These are phyloP conservation scores for Verticillium nubilum DNA, from an alignment of 2,329 filamentous ascomycete genomes.

Conservation along the genomic window DNA sequence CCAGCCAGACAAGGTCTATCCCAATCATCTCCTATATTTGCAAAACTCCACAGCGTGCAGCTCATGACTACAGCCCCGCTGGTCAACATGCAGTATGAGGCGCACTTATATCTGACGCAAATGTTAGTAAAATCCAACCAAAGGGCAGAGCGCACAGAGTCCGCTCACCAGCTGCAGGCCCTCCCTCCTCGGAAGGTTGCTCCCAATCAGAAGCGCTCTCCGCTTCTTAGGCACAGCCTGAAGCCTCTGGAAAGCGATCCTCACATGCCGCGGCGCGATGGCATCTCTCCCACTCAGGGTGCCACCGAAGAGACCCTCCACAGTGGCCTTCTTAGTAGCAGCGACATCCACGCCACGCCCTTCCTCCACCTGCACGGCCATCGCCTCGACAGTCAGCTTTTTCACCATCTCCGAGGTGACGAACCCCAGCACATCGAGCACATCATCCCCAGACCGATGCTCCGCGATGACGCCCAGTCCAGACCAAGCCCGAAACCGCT, in stretches of 20 bases:
- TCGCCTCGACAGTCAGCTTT: conserved; percentile 4
- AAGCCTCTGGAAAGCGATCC: conserved; percentile 84
- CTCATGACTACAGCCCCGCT: too few species aligned
- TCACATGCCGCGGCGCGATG: conserved; percentile 82
- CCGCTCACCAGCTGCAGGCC: background rate
- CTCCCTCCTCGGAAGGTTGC: conserved; percentile 40
- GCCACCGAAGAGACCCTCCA: conserved; percentile 70
- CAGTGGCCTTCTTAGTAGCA: conserved; percentile 57
- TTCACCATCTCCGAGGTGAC: conserved; percentile 16
- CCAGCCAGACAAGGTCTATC: too few species aligned
- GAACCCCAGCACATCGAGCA: conserved; percentile 15
- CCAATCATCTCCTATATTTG: too few species aligned
- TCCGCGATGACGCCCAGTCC: conserved; percentile 13
- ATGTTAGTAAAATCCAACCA: too few species aligned
- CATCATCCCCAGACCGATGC: conserved; percentile 12
- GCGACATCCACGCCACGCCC: conserved; percentile 33
- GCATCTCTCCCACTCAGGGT: conserved; percentile 88
- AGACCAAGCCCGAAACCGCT: conserved; percentile 14
- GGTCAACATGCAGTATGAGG: too few species aligned
- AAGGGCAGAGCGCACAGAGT: too few species aligned
- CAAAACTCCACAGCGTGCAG: too few species aligned
- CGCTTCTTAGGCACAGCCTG: conserved; percentile 78
- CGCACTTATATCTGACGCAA: too few species aligned
- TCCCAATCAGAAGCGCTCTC: conserved; percentile 76
- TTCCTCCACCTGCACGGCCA: conserved; percentile 6